Conservation (phyloP, 176 grass and related monocot genomes). For the Puya raimondii region DNA sequence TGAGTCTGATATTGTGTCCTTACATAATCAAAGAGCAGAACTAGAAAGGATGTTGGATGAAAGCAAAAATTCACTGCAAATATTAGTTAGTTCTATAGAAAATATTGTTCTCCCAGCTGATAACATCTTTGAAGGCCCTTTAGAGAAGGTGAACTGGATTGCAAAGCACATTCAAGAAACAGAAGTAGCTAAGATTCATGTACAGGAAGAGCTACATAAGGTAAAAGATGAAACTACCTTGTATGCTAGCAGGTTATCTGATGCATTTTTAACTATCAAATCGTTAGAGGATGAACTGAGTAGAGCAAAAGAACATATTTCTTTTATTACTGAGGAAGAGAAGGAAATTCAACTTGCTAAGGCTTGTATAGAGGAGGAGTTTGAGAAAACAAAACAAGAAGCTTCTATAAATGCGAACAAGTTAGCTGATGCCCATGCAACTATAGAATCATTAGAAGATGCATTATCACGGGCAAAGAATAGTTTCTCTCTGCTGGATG, state of each 20-base stretch:
- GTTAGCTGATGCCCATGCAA: constrained; percentile 53
- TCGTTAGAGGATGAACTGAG: constrained; percentile 53
- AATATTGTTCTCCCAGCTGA: constrained; percentile 47
- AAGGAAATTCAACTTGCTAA: constrained; percentile 35
- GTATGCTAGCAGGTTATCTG: constrained; percentile 37
- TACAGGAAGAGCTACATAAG: constrained; percentile 46
- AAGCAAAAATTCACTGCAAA: constrained; percentile 30
- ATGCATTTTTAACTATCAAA: constrained; percentile 40
- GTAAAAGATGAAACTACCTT: constrained; percentile 43
- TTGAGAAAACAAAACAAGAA: constrained; percentile 78
- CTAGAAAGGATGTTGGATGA: constrained; percentile 48
- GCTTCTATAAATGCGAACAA: constrained; percentile 38
- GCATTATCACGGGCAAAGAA: constrained; percentile 51
- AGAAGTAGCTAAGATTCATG: constrained; percentile 42
- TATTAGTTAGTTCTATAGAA: constrained; percentile 50
- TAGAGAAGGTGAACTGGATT: constrained; percentile 54
- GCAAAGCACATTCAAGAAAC: constrained; percentile 49
- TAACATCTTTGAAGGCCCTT: constrained; percentile 36
- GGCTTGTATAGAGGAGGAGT: constrained; percentile 52
- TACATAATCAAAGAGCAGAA: background rate
- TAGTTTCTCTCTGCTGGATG: constrained; percentile 32
- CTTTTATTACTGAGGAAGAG: constrained; percentile 67
- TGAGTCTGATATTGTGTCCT: background rate
- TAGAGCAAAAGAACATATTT: constrained; percentile 50
- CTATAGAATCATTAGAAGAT: constrained; percentile 61